Percentiles rank a stretch among this genome's conserved stretches.
Evolutionary conservation across 768 basidiomycete genomes (phyloP).

Genomic region (Boletus sensibilis): DNA sequence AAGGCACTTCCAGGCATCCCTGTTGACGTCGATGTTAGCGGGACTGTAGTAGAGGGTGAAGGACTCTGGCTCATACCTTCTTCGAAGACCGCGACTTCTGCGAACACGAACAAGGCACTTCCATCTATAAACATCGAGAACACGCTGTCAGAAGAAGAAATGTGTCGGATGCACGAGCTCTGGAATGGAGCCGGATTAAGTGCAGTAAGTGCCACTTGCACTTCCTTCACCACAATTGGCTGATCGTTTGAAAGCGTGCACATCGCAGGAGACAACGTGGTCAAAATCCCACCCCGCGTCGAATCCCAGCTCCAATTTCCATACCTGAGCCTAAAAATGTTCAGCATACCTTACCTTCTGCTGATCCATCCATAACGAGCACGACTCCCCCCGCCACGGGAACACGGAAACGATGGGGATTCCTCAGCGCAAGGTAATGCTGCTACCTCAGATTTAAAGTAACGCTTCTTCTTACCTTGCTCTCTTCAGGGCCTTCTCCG

Average conservation of each 20-base stretch:
- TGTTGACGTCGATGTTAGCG: neutral
- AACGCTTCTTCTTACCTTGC: neutral
- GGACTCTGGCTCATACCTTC: neutral
- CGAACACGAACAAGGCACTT: slow-evolving; percentile 5
- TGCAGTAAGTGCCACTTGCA: slow-evolving; percentile 13
- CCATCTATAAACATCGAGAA: slow-evolving; percentile 21
- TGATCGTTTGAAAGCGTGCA: slow-evolving; percentile 21
- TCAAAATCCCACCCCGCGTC: neutral
- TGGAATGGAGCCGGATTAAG: slow-evolving; percentile 29
- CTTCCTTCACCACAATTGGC: neutral
- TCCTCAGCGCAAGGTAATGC: slow-evolving; percentile 23
- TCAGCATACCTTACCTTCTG: neutral
- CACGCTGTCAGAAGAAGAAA: slow-evolving; percentile 18
- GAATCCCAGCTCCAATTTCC: slow-evolving; percentile 11
- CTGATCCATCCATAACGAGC: neutral
- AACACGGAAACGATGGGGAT: slow-evolving; percentile 15
- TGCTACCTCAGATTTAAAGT: neutral
- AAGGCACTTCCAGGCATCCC: slow-evolving; percentile 27
- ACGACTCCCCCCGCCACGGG: neutral
- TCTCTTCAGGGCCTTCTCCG: slow-evolving; percentile 14
- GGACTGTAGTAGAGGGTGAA: neutral
- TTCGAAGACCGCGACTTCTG: neutral
- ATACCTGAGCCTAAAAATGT: slow-evolving; percentile 9
- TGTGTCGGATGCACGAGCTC: slow-evolving; percentile 16
- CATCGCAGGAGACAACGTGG: slow-evolving; percentile 21